Base-by-base conservation (phyloP, 805 yeast species). In the Candida ponderosae region DNA sequence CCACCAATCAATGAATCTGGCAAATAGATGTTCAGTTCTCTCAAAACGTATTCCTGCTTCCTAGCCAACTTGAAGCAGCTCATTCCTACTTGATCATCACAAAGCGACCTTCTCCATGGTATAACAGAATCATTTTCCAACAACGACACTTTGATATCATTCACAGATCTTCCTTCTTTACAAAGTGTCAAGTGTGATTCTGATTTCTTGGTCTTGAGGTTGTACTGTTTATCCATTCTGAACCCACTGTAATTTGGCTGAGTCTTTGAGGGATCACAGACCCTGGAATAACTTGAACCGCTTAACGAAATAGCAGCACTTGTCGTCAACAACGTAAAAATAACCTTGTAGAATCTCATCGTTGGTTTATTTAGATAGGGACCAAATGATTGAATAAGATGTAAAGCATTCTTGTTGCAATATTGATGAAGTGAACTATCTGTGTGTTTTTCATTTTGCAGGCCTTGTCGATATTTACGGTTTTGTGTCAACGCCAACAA, bases 1-100 rank as follows among this genome's bases (percentile, higher is more conserved):
- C 71, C 79, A 3, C 81, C 82, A 1, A 76, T 67, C 40, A 65
- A 62, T 0, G 72, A 62, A 16, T 61, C 57, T 1, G 79, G 78
- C 13, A 66, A 51, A 47, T 56, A 73, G 15, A 70, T 50, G 2
- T 66, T 59, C 5, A 66, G 36, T 19, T 61, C 48, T 35, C 71
- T 54, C 19, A 51, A 57, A 5, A 70, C 70, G 40, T 63, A 70
- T 38, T 60, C 56, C 39, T 63, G 63, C 24, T 72, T 54, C 36
- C 81, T 60, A 65, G 63, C 75, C 40, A 73, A 50, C 33, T 72
- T 67, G 45, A 62, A 74, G 39, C 80, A 74, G 5, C 49, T 54
- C 1, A 16, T 18, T 9, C 33, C 18, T 11, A 19, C 7, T 9
- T 4, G 7, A 16, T 29, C 28, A 18, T 40, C 37, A 29, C 47